These are phyloP conservation scores for Yamadazyma philogaea DNA, from an alignment of 805 yeast species.

Conservation along the genomic window DNA sequence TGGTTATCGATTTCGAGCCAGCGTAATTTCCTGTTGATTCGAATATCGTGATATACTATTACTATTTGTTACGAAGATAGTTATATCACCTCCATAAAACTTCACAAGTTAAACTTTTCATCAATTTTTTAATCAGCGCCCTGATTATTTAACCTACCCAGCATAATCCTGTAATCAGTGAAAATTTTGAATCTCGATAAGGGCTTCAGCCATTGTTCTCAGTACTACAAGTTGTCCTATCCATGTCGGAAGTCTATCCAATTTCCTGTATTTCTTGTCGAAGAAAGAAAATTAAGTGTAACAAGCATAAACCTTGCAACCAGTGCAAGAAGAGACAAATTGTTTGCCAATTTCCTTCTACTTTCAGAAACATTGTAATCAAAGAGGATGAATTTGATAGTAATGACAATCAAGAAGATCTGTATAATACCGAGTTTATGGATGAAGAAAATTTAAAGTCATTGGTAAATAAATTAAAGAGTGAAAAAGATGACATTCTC, in stretches of 20 bases:
- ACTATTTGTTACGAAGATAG: too few relatives aligned
- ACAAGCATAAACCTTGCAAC: constrained; percentile 37
- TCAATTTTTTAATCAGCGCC: neutral
- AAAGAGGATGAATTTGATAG: constrained; percentile 13
- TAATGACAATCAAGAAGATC: neutral
- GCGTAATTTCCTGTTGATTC: too few relatives aligned
- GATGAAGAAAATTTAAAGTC: neutral
- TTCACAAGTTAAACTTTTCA: neutral
- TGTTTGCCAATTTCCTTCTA: constrained; percentile 45
- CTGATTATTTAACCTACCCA: neutral
- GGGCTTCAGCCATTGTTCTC: too few relatives aligned
- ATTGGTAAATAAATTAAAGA: constrained; percentile 16
- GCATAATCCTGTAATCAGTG: neutral
- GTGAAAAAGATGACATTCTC: constrained; percentile 20
- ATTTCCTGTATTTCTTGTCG: constrained; percentile 37
- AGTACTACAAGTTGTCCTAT: neutral
- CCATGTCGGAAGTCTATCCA: constrained; percentile 28
- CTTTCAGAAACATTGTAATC: constrained; percentile 43
- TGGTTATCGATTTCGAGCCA: too few relatives aligned
- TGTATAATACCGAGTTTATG: neutral
- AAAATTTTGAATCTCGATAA: too few relatives aligned
- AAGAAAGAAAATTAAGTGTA: constrained; percentile 34
- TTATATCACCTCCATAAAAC: too few relatives aligned
- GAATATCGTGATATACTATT: too few relatives aligned
- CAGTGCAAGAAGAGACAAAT: constrained; percentile 37